Evolutionary conservation across 2,329 filamentous ascomycete species (phyloP).

Genomic region (Colletotrichum tropicale): DNA sequence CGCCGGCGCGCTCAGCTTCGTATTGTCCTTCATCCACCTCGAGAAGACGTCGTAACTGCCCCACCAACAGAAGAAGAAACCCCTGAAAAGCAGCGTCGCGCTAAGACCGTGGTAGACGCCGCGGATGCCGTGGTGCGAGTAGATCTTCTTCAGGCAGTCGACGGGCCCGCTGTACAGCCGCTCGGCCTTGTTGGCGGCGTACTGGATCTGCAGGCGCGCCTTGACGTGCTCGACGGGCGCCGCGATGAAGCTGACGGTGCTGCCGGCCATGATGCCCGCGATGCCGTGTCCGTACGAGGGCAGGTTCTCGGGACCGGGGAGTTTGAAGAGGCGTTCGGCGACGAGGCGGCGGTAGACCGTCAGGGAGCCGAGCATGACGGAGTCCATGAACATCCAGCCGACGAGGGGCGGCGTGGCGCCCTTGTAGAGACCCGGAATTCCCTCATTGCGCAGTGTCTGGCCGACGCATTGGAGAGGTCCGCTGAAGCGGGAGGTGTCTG

Average conservation of each 20-base stretch:
- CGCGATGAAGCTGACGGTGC: slow-evolving; percentile 90
- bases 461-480: slow-evolving; percentile 86
- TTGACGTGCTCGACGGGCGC: slow-evolving; percentile 96
- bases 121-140: slow-evolving; percentile 71
- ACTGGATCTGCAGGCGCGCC: slow-evolving; percentile 92
- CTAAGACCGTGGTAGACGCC: slow-evolving; percentile 87
- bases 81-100: slow-evolving; percentile 86
- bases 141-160: slow-evolving; percentile 78
- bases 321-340: slow-evolving; percentile 77
- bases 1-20: slow-evolving; percentile 73
- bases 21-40: slow-evolving; percentile 67
- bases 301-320: slow-evolving; percentile 46
- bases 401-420: slow-evolving; percentile 89
- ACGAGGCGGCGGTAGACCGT: slow-evolving; percentile 88
- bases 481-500: slow-evolving; percentile 75
- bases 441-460: slow-evolving; percentile 86
- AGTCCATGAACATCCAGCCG: slow-evolving; percentile 98
- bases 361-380: slow-evolving; percentile 86
- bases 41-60: slow-evolving; percentile 89
- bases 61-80: slow-evolving; percentile 99
- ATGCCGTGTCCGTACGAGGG: slow-evolving; percentile 84
- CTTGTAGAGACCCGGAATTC: slow-evolving; percentile 87
- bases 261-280: slow-evolving; percentile 85
- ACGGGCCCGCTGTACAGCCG: slow-evolving; percentile 86
- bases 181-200: slow-evolving; percentile 77